phyloP scores from a whole-genome alignment of 106 monocot species.

The Allium fistulosum region DNA sequence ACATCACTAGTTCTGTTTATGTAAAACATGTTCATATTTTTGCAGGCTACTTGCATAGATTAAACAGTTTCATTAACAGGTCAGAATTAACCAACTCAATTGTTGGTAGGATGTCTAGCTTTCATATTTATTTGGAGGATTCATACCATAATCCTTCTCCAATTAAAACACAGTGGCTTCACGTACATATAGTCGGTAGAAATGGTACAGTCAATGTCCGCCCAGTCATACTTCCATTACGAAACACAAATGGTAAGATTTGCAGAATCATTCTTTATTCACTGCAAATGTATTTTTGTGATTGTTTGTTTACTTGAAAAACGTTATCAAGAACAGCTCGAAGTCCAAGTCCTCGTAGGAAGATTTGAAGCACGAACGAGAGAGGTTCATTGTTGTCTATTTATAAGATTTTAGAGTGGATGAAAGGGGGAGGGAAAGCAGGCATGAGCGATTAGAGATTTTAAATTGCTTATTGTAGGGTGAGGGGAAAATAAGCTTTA shows the following conservation, averaged over 20 bases:
- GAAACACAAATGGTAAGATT: conserved; percentile 36
- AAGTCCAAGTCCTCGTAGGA: conserved; percentile 1
- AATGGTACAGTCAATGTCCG: conserved; percentile 22
- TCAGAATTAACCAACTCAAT: conserved; percentile 58
- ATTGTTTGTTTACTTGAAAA: neutral
- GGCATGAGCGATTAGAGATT: too few species aligned
- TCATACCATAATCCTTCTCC: conserved; percentile 68
- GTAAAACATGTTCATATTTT: conserved; percentile 33
- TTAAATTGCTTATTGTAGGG: too few species aligned
- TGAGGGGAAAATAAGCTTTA: too few species aligned
- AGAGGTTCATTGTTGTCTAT: too few species aligned
- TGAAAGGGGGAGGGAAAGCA: neutral
- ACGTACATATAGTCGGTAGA: conserved; percentile 39
- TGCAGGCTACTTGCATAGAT: conserved; percentile 36
- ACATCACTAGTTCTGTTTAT: conserved; percentile 67
- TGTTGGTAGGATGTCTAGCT: conserved; percentile 58
- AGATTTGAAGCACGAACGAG: too few species aligned
- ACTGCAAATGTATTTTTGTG: neutral
- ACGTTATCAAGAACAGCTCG: conserved; percentile 20
- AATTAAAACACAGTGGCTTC: conserved; percentile 39
- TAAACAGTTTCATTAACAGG: conserved; percentile 22
- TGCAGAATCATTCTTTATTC: neutral
- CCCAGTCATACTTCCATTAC: conserved; percentile 41
- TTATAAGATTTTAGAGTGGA: too few species aligned
- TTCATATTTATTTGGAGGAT: conserved; percentile 64